Base-by-base conservation (phyloP, 2,329 filamentous ascomycete genomes). In the Aspergillus terreus region DNA sequence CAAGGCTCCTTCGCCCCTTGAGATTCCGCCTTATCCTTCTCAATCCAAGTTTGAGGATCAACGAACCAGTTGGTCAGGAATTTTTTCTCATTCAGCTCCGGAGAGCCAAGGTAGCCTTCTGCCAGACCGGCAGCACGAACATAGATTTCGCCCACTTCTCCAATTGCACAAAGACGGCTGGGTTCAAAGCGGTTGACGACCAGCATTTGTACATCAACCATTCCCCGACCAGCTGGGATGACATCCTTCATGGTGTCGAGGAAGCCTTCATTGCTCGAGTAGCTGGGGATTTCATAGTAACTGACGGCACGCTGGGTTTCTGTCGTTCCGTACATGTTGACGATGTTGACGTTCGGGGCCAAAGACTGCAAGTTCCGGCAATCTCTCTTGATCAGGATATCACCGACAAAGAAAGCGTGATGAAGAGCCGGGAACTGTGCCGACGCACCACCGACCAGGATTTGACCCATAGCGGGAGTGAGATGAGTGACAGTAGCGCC, bases 391-490 rank as follows among this genome's bases (percentile, higher is more conserved):
- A 90, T 95, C 44, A 97, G 72, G 32, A 96, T 78, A 65, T 97
- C 92, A 30, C 94, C 94, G 1, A 97, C 92, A 56, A 92, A 97
- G 77, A 97, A 92, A 15, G 86, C 90, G 51, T 84, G 79, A 52
- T 86, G 79, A n/a, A 97, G 77, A 11, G 81, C 78, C 1, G 90
- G 87, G 63, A 96, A 95, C 58, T 88, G 72, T 0, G 89, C 85
- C 3, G 76, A 85, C 21, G 90, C 88, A 59, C 88, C 90, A 41
- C 91, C 92, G n/a, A 92, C 86, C 2, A 97, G 76, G 55, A 97
- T 94, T 62, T 96, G 90, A 50, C 92, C 92, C 92, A 97, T 96
- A 51, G 94, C 94, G 9, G 94, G 94, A 1, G 94, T 99, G 36
- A 97, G 75, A 71, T 97, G 94, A 11, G 87, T 90, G 17, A 91